Conservation (phyloP, 2,329 filamentous ascomycete species). For the Pseudogymnoascus sp. region DNA sequence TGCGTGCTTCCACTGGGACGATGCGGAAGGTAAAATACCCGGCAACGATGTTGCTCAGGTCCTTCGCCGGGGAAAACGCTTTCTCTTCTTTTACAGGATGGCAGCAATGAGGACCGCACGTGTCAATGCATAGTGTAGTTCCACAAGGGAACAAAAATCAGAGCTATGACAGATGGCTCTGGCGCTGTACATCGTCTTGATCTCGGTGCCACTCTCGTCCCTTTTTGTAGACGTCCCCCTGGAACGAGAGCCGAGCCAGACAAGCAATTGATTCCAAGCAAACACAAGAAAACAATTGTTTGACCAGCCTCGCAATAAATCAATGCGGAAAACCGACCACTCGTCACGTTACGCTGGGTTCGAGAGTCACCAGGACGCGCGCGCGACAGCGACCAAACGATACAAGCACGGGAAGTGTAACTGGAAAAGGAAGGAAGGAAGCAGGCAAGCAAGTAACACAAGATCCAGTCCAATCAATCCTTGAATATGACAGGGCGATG, state of each 20-base stretch:
- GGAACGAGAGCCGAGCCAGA: not conserved
- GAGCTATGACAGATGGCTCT: constrained; percentile 8
- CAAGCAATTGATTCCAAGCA: not conserved
- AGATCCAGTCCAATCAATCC: not conserved
- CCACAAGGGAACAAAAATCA: constrained; percentile 3
- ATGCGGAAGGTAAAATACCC: not conserved
- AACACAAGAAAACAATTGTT: not conserved
- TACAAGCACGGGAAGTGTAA: not conserved
- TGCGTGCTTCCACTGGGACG: constrained; percentile 5
- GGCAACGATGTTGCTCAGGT: not conserved
- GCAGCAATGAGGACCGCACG: not conserved
- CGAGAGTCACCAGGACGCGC: not conserved
- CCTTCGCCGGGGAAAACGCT: not conserved
- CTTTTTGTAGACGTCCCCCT: not conserved
- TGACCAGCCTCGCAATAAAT: constrained; percentile 1
- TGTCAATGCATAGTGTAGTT: not conserved
- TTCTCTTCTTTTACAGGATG: not conserved
- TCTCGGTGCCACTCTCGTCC: not conserved
- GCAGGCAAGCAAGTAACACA: constrained; percentile 4
- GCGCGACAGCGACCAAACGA: constrained; percentile 2
- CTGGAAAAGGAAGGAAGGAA: not conserved
- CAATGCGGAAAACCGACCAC: not conserved
- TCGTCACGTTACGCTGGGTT: not conserved
- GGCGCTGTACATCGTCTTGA: not conserved
- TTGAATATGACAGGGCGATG: not conserved